Evolutionary conservation across 2,329 filamentous ascomycete genomes (phyloP), one percentile per base, ranked within the genome.

Genomic region (Dryadomyces sulphureus): DNA sequence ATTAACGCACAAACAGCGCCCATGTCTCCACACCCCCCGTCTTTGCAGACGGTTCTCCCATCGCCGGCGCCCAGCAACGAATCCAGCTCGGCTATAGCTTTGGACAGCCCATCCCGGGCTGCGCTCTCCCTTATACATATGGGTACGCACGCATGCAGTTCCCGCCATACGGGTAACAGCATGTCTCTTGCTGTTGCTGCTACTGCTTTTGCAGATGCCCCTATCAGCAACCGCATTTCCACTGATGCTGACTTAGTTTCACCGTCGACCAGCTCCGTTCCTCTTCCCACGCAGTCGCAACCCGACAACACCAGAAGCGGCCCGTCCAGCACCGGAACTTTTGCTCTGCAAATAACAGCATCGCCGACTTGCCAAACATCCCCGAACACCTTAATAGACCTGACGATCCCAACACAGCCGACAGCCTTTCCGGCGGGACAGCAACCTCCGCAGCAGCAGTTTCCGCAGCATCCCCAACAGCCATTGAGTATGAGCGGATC

Each of bases 21-120:
- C 11, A 14, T 32, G 4, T 14, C 27, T 32, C 27, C 34, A 36
- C 34, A 36, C 8, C 34, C 16, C 8, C 34, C 8, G 11, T 24
- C 35, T 12, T 19, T 21, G 9, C 36, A 51, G 47, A 48, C 50
- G 49, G 63, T 73, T 19, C 66, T 81, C 43, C 75, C 77, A 7
- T 81, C 80, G 14, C 77, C 79, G 27, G 70, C 77, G 12, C 70
- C 74, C 11, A 82, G 76, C 56, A 73, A 81, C 52, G 75, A 79
- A 50, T 64, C 67, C 16, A 76, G 72, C 54, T 72, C 72, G 21
- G 58, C 61, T 20, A 25, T n/a, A 6, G 7, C 16, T 7, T 34
- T 30, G 9, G 22, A 41, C 16, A 41, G 32, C 38, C 38, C 45
- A 9, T 21, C 21, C 11, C 27, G 22, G 19, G 4, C n/a, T 12